Evolutionary conservation across 345 rosid species (phyloP).

Genomic region (Theobroma cacao): DNA sequence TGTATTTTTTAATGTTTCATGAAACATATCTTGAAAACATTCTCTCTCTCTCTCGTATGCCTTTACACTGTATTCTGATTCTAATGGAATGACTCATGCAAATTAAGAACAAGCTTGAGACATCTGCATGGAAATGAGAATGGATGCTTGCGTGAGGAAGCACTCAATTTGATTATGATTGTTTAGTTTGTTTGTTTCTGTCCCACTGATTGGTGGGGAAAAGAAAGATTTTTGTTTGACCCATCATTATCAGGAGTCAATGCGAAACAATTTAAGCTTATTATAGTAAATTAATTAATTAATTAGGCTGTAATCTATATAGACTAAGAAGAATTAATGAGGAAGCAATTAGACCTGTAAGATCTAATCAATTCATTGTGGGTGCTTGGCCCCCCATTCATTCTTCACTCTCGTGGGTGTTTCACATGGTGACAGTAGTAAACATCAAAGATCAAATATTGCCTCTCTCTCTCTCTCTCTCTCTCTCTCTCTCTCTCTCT

Average conservation of each 20-base stretch:
- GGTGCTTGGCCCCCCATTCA: not conserved
- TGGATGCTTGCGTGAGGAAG: conserved; percentile 14
- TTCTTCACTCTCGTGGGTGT: too few species aligned
- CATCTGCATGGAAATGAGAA: not conserved
- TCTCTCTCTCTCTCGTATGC: not conserved
- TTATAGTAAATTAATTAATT: not conserved
- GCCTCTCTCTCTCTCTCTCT: too few species aligned
- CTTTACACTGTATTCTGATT: not conserved
- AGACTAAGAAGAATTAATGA: conserved; percentile 1
- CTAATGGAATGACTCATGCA: not conserved
- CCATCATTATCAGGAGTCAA: conserved; percentile 3
- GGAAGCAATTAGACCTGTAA: not conserved
- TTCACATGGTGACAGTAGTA: not conserved
- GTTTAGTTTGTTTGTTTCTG: conserved; percentile 2
- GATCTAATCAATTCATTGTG: not conserved
- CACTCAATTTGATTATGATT: conserved; percentile 11
- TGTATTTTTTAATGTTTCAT: not conserved
- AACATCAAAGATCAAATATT: not conserved
- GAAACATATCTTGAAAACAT: not conserved
- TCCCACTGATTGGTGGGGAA: not conserved
- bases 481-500: too few species aligned
- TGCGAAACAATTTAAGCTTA: not conserved
- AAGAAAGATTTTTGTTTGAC: not conserved
- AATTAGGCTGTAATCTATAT: not conserved
- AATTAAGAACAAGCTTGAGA: not conserved